Base-by-base conservation (phyloP, 1,284 basidiomycete species). In the Porodaedalea pini region DNA sequence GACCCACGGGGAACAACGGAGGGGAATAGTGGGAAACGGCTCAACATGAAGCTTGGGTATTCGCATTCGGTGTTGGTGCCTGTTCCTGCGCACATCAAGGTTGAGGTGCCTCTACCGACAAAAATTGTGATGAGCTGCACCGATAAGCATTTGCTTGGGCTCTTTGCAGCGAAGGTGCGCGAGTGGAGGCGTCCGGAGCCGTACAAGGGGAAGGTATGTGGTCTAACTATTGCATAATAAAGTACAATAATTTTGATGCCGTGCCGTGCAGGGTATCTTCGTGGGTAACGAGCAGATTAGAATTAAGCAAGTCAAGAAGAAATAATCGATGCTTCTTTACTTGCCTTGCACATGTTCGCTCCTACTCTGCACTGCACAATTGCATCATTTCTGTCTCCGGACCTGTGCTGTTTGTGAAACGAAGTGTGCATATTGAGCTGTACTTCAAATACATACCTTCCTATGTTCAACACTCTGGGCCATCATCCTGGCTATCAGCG, bases 241-340 rank as follows among this genome's bases (percentile, higher is more conserved):
- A 27, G 3, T 13, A 5, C 6, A n/a, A 8, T 6, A 8, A n/a
- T 19, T 6, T 44, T 23, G 17, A 19, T 21, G 7, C 21, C 31
- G 19, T 27, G 7, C 36, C 7, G 21, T 61, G 19, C 63, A 94
- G 88, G 95, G 95, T 60, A 87, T 98, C 63, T 97, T 98, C 70
- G 85, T 98, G 50, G 90, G 89, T 29, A 82, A 85, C 64, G 94
- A 98, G 73, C 89, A 86, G 48, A 89, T 97, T 66, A 83, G 87
- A 69, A 85, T 97, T 62, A 96, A 92, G 76, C 85, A 86, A 61
- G 86, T 94, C 60, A 96, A 95, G 81, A 98, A 97, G 81, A 97
- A 98, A 79, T 98, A 91, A 25, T 47, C 6, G 32, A 34, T 34
- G 7, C 32, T 34, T n/a, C n/a, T n/a, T n/a, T n/a, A n/a, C n/a